A percentile compares a stretch with the other conserved stretches of the same genome.
These are phyloP conservation scores for Botrytis hyacinthi DNA, from an alignment of 2,329 filamentous ascomycete species.

Conservation along the genomic window DNA sequence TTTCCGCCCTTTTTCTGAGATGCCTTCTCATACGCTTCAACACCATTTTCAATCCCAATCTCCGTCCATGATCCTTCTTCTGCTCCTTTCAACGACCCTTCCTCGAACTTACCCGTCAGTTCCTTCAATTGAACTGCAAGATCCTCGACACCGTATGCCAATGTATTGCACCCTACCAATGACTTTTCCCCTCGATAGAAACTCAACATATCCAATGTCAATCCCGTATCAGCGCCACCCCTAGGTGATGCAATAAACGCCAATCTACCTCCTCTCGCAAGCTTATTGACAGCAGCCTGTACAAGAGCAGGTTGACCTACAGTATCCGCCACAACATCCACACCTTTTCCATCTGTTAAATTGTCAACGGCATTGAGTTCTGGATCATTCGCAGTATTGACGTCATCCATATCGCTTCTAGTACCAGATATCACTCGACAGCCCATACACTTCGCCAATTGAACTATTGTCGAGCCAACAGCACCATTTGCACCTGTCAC, in stretches of 20 bases:
- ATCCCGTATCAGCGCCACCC: constrained; percentile 23
- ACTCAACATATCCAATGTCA: constrained; percentile 32
- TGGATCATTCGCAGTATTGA: constrained; percentile 32
- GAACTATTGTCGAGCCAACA: constrained; percentile 32
- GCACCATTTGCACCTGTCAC: constrained; percentile 33
- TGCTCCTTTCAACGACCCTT: constrained; percentile 21
- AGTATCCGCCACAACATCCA: constrained; percentile 34
- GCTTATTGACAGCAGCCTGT: constrained; percentile 25
- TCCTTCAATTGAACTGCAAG: constrained; percentile 42
- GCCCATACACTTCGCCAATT: constrained; percentile 27
- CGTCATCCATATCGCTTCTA: constrained; percentile 27
- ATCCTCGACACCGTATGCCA: constrained; percentile 29
- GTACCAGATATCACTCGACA: constrained; percentile 27
- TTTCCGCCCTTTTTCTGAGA: constrained; percentile 26
- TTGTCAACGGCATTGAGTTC: constrained; percentile 23
- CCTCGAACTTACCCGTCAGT: constrained; percentile 43
- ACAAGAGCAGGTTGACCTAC: constrained; percentile 32
- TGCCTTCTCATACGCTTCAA: constrained; percentile 31
- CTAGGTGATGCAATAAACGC: constrained; percentile 32
- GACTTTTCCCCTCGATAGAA: constrained; percentile 33
- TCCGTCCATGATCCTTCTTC: constrained; percentile 27
- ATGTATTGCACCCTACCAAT: constrained; percentile 30
- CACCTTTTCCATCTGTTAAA: constrained; percentile 29
- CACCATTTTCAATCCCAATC: constrained; percentile 28
- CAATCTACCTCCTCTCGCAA: constrained; percentile 29